A percentile compares a stretch with the other conserved stretches of the same genome.
phyloP scores from a whole-genome alignment of 768 basidiomycete species.

The Pulveroboletus sp. region DNA sequence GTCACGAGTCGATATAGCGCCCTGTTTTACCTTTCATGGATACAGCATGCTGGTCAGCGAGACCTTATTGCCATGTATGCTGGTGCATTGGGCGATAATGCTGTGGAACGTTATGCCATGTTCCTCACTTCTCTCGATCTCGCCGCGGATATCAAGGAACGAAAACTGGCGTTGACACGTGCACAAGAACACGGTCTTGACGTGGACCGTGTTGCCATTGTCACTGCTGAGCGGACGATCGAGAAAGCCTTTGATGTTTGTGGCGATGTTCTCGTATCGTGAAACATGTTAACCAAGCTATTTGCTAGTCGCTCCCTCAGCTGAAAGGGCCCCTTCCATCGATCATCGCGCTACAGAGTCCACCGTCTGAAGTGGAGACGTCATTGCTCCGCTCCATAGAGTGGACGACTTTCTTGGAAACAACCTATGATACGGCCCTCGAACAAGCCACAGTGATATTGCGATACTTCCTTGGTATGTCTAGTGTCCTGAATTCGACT shows the following conservation, averaged over 20 bases:
- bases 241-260: constrained; percentile 63
- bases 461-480: constrained; percentile 84
- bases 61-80: constrained; percentile 93
- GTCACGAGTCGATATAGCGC: not conserved
- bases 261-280: constrained; percentile 6
- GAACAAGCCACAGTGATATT: constrained; percentile 85
- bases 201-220: constrained; percentile 71
- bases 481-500: not conserved
- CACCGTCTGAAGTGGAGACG: constrained; percentile 54
- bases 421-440: constrained; percentile 74
- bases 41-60: constrained; percentile 68
- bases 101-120: constrained; percentile 85
- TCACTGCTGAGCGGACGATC: constrained; percentile 74
- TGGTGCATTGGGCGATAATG: constrained; percentile 83
- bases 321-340: constrained; percentile 58
- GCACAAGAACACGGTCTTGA: constrained; percentile 86
- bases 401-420: constrained; percentile 80
- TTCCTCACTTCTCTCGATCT: constrained; percentile 81
- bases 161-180: constrained; percentile 64
- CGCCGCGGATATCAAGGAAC: constrained; percentile 56
- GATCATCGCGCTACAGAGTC: constrained; percentile 52
- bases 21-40: not conserved
- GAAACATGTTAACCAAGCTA: constrained; percentile 8
- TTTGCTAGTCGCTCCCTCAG: constrained; percentile 45
- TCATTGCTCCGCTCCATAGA: constrained; percentile 84